These are phyloP conservation scores for Aspergillus sp. DNA, from an alignment of 2,329 filamentous ascomycete species.

Conservation along the genomic window DNA sequence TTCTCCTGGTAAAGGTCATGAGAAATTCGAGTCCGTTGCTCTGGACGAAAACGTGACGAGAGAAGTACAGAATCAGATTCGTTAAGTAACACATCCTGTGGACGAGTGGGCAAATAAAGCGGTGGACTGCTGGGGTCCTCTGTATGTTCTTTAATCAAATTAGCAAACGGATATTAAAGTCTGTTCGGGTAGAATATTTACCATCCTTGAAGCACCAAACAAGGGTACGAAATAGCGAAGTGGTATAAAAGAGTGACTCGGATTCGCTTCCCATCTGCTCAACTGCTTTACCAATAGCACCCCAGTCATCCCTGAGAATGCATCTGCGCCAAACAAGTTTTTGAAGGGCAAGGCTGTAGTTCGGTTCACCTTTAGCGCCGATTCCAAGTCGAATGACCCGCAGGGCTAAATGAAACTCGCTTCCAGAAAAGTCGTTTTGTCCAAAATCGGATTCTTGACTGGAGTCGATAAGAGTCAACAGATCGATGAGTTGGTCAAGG, in stretches of 20 bases:
- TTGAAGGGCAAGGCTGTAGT: conserved; percentile 26
- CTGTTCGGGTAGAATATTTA: conserved; percentile 7
- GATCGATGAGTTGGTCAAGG: conserved; percentile 55
- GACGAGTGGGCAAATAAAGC: conserved; percentile 26
- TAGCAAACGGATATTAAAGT: not conserved
- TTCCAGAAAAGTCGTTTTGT: conserved; percentile 50
- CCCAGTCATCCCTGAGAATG: conserved; percentile 83
- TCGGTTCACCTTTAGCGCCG: conserved; percentile 53
- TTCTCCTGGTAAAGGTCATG: conserved; percentile 75
- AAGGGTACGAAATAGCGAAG: conserved; percentile 68
- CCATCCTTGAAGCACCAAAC: conserved; percentile 60
- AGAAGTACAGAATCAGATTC: conserved; percentile 50
- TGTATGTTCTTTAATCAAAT: conserved; percentile 18
- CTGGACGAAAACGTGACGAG: conserved; percentile 56
- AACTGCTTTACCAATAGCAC: conserved; percentile 72
- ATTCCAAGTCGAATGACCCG: conserved; percentile 54
- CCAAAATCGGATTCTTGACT: conserved; percentile 44
- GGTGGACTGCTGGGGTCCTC: conserved; percentile 16
- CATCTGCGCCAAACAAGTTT: conserved; percentile 79
- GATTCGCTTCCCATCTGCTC: conserved; percentile 71
- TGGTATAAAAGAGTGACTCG: conserved; percentile 61
- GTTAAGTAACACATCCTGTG: conserved; percentile 29
- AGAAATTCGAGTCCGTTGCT: conserved; percentile 65
- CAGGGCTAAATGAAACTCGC: conserved; percentile 75
- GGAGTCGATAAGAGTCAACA: conserved; percentile 75